These are phyloP conservation scores for Gentiana dahurica DNA, from an alignment of 257 asterid species.

Conservation along the genomic window DNA sequence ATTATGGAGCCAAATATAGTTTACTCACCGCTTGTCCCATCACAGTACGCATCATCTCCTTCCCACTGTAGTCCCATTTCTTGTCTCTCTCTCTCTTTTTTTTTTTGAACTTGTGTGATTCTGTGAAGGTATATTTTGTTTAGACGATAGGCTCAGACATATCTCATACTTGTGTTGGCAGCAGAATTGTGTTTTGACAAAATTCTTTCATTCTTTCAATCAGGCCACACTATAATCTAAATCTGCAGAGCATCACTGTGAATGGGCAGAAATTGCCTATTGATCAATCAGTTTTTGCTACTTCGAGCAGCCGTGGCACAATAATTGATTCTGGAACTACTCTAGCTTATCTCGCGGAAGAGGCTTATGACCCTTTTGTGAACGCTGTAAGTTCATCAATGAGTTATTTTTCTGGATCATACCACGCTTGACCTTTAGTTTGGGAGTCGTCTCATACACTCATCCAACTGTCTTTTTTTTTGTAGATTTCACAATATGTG, in stretches of 20 bases:
- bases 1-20: slow-evolving; percentile 83
- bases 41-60: slow-evolving; percentile 52
- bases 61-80: no score
- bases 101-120: no score
- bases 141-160: no score
- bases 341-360: slow-evolving; percentile 85
- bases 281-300: slow-evolving; percentile 60
- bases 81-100: no score
- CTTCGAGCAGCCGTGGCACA: slow-evolving; percentile 64
- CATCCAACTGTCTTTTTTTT: not conserved
- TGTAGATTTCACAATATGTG: slow-evolving; percentile 63
- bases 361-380: slow-evolving; percentile 73
- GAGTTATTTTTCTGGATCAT: not conserved
- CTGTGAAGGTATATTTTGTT: no score
- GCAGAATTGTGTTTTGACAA: slow-evolving; percentile 1
- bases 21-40: slow-evolving; percentile 86
- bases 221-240: slow-evolving; percentile 94
- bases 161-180: no score
- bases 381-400: slow-evolving; percentile 46
- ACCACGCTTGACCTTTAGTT: not conserved
- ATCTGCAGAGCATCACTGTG: slow-evolving; percentile 73
- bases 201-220: slow-evolving; percentile 8
- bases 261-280: slow-evolving; percentile 77
- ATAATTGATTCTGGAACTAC: slow-evolving; percentile 97
- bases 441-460: not conserved